Conservation (phyloP, 2,329 filamentous ascomycete species). For the Trichoderma sp. region DNA sequence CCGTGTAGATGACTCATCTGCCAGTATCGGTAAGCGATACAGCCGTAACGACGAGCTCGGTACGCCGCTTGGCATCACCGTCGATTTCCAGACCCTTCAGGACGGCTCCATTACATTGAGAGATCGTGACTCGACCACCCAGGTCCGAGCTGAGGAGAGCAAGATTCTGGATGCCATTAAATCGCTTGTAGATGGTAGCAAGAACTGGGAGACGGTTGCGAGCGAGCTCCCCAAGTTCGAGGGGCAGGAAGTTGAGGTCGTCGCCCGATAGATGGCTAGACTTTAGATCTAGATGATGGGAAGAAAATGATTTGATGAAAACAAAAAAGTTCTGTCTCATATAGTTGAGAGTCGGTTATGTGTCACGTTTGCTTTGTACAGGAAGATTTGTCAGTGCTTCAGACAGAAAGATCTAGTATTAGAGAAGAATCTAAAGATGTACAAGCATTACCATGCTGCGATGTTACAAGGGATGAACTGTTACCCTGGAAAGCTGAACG, state of each 20-base stretch:
- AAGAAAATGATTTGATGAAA: background rate
- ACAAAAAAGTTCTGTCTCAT: background rate
- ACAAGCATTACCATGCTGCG: background rate
- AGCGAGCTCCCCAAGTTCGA: conserved; percentile 81
- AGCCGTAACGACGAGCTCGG: conserved; percentile 93
- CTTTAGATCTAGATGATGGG: conserved; percentile 12
- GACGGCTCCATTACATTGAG: conserved; percentile 83
- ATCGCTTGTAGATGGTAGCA: conserved; percentile 48
- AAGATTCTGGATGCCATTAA: conserved; percentile 75
- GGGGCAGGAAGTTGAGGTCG: conserved; percentile 62
- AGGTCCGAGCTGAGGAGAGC: conserved; percentile 80
- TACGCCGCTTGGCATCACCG: conserved; percentile 88
- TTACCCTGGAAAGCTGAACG: background rate
- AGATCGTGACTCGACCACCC: conserved; percentile 86
- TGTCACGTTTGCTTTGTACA: background rate
- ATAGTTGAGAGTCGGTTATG: background rate
- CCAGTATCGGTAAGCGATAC: conserved; percentile 93
- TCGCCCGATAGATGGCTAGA: conserved; percentile 30
- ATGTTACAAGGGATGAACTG: background rate
- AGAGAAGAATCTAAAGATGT: background rate
- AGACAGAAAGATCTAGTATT: background rate
- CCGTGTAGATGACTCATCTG: conserved; percentile 85
- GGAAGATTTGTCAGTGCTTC: background rate
- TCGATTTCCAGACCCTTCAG: conserved; percentile 93
- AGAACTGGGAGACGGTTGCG: conserved; percentile 67